A percentile compares a stretch with the other conserved stretches of the same genome.
phyloP scores from a whole-genome alignment of 768 basidiomycete genomes.

The Tricholoma sp. region DNA sequence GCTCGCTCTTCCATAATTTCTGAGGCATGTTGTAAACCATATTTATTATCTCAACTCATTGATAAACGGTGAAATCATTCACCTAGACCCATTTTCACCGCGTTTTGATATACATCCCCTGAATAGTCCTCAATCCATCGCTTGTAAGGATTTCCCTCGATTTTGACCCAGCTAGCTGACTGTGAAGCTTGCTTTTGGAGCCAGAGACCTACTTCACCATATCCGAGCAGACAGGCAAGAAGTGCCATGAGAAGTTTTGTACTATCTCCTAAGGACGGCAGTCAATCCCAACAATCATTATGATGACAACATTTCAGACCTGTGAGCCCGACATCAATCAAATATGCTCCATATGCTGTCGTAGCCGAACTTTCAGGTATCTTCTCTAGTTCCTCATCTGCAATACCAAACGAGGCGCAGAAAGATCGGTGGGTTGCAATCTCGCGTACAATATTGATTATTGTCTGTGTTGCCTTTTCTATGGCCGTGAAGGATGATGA shows the following conservation, averaged over 20 bases:
- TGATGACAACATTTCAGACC: constrained; percentile 31
- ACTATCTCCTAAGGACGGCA: constrained; percentile 48
- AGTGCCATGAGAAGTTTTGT: constrained; percentile 75
- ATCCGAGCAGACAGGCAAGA: constrained; percentile 83
- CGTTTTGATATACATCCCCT: constrained; percentile 63
- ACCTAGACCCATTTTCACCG: constrained; percentile 76
- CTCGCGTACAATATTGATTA: constrained; percentile 63
- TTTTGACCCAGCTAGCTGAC: constrained; percentile 47
- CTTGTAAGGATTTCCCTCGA: constrained; percentile 70
- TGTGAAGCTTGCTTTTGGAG: constrained; percentile 52
- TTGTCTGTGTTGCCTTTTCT: constrained; percentile 53
- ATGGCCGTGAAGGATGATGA: constrained; percentile 62
- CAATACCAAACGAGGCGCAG: constrained; percentile 69
- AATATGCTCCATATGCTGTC: constrained; percentile 82
- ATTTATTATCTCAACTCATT: not conserved
- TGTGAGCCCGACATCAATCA: constrained; percentile 73
- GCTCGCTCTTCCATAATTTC: constrained; percentile 72
- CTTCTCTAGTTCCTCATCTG: constrained; percentile 49
- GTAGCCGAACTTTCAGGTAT: constrained; percentile 68
- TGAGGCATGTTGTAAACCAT: constrained; percentile 20
- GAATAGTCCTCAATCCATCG: constrained; percentile 79
- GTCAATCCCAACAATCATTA: not conserved
- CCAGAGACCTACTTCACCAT: constrained; percentile 90
- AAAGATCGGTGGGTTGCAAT: constrained; percentile 65
- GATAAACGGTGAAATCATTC: constrained; percentile 17